Evolutionary conservation across 331 rosid species (phyloP), one percentile per base, ranked within the genome.

Genomic region (Telfairia occidentalis): DNA sequence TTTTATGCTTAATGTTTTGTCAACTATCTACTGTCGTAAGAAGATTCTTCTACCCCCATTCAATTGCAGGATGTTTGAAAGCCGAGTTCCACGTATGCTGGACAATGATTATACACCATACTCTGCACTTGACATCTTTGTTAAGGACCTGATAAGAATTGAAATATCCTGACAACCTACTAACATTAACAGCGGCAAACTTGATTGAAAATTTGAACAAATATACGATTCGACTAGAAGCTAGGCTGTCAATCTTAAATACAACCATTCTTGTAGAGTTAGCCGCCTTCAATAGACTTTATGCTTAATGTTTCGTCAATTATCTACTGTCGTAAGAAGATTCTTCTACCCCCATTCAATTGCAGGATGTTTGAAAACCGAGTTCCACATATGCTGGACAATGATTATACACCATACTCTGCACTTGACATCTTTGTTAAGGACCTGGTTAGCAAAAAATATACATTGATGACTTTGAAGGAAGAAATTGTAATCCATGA

Each of bases 361-460:
- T 76, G 78, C 85, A 93, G 98, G 98, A 89, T 89, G 95, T 82
- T 93, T 81, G 97, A 91, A 86, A 91, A 91, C 71, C 97, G 98
- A 67, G 98, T 86, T 82, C 98, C 94, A 0, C 98, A 93, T 87
- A 93, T 93, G 97, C 79, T 93, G 81, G 89, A 89, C 73, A 83
- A 91, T 82, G 98, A 93, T 83, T 93, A 91, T 82, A 91, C 92
- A 73, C 98, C 97, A 26, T 87, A 85, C 83, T 93, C 98, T 65
- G 97, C 98, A 38, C 94, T 93, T 75, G 91, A 93, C 81, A 93
- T 93, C 84, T 93, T 93, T 83, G 98, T 93, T 78, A 93, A 93
- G 82, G 98, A 93, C 83, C 71, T 93, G 97, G 98, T 93, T 45
- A 78, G 94, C 72, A 61, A 73, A 10, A 76, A 52, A 67, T 77